These are phyloP conservation scores for Chalciporus chontae DNA, from an alignment of 768 basidiomycete genomes.

Conservation along the genomic window DNA sequence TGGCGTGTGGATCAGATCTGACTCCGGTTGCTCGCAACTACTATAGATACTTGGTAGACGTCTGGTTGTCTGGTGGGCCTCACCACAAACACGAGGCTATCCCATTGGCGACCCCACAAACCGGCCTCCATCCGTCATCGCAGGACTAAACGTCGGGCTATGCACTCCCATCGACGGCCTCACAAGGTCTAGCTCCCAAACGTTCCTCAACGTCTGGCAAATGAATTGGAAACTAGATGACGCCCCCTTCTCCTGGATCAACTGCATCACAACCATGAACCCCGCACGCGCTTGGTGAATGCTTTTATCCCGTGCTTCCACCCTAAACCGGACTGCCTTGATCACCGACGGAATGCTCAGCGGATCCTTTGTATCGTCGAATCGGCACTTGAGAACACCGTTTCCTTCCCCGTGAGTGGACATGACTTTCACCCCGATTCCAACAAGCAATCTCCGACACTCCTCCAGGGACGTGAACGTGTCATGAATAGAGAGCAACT, in stretches of 20 bases:
- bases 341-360: slow-evolving; percentile 48
- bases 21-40: no score
- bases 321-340: slow-evolving; percentile 79
- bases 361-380: slow-evolving; percentile 63
- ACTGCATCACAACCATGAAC: slow-evolving; percentile 55
- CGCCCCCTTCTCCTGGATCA: slow-evolving; percentile 87
- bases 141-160: slow-evolving; percentile 27
- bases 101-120: no score
- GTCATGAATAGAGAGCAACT: slow-evolving; percentile 57
- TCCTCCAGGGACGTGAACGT: slow-evolving; percentile 66
- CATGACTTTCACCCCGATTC: slow-evolving; percentile 65
- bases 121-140: slow-evolving; percentile 24
- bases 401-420: slow-evolving; percentile 61
- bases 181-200: slow-evolving; percentile 65
- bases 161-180: slow-evolving; percentile 12
- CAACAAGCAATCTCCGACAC: slow-evolving; percentile 69
- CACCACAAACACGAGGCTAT: no score
- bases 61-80: no score
- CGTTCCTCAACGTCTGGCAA: slow-evolving; percentile 57
- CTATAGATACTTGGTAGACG: no score
- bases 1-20: no score
- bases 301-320: slow-evolving; percentile 58
- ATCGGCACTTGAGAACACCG: slow-evolving; percentile 71
- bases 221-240: slow-evolving; percentile 76
- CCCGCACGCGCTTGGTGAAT: slow-evolving; percentile 41